Evolutionary conservation across 768 basidiomycete species (phyloP), one percentile per base, ranked within the genome.

Genomic region (Sarcodon sp.): DNA sequence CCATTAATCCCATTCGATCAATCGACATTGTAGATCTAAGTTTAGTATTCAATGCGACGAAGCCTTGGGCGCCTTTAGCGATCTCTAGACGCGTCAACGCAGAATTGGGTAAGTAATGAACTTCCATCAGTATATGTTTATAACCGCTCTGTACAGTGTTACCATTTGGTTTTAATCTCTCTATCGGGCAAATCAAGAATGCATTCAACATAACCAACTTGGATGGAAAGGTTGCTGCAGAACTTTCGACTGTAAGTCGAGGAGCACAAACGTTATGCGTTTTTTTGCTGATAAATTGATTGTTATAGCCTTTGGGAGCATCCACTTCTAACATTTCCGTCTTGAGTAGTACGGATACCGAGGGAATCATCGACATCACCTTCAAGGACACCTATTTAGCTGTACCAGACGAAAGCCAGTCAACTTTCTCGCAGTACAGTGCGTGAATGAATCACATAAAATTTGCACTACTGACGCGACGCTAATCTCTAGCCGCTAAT

Each of bases 151-250:
- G 44, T 47, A 39, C 50, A 82, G 81, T 72, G 52, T 63, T 87
- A 35, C 84, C 84, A 33, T 87, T 87, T 51, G 84, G 84, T 8
- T 87, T 87, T 60, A 64, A 63, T 27, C 7, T 84, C 13, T 63
- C 65, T 1, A 75, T 86, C 46, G 70, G 66, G 31, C 60, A 81
- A 50, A 84, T 87, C 33, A 65, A 74, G 57, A 86, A 87, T 55
- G 62, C 69, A 33, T 84, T 87, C 56, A 73, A 71, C 18, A 77
- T 87, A 52, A 27, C 21, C 4, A 65, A 73, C 18, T 71, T 68
- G 55, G 71, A 77, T 53, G 71, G 71, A 27, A 62, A 59, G 6
- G 60, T 64, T 21, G 73, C 83, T 3, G 81, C 78, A 15, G 73
- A 71, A 8, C 67, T 87, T 45, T 69, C 72, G 15, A 84, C 79